Conservation (phyloP, 306 rosid genomes). For the Abrus precatorius region DNA sequence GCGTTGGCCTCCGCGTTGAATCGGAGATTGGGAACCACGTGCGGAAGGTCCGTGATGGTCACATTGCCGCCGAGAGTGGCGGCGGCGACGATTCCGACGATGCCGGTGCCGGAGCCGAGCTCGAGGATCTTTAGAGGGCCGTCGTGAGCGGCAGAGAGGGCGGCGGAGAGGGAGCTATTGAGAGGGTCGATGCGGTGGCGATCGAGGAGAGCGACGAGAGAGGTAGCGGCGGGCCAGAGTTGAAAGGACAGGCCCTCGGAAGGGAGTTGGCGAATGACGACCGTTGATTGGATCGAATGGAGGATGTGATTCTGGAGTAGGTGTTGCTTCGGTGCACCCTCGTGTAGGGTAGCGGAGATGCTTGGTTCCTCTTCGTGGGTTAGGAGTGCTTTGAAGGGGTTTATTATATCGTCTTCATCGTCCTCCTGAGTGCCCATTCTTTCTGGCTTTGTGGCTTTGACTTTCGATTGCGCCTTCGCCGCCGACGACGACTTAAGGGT, state of each 20-base stretch:
- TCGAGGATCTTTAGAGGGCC: slow-evolving; percentile 65
- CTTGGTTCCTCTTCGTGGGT: background rate
- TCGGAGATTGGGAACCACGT: slow-evolving; percentile 72
- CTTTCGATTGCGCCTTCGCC: slow-evolving; percentile 28
- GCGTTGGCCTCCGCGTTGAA: slow-evolving; percentile 79
- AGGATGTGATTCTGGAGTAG: slow-evolving; percentile 59
- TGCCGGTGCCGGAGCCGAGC: slow-evolving; percentile 96
- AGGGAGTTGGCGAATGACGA: slow-evolving; percentile 79
- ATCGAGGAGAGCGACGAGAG: slow-evolving; percentile 87
- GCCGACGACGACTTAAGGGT: slow-evolving; percentile 44
- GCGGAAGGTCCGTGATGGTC: slow-evolving; percentile 87
- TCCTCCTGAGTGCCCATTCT: slow-evolving; percentile 55
- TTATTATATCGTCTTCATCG: slow-evolving; percentile 54
- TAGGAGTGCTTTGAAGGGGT: slow-evolving; percentile 55
- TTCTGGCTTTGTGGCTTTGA: slow-evolving; percentile 17
- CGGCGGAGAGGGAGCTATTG: slow-evolving; percentile 67
- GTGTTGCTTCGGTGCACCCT: slow-evolving; percentile 37
- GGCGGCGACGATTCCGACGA: slow-evolving; percentile 90
- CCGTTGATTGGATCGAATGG: slow-evolving; percentile 65
- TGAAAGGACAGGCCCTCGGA: slow-evolving; percentile 90
- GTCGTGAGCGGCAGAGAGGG: slow-evolving; percentile 44
- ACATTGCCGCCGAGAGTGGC: slow-evolving; percentile 70
- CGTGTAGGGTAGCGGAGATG: background rate
- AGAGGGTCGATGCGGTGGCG: slow-evolving; percentile 57
- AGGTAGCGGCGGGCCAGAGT: slow-evolving; percentile 97